These are phyloP conservation scores for Leccinum boreale DNA, from an alignment of 768 basidiomycete genomes.

Conservation along the genomic window DNA sequence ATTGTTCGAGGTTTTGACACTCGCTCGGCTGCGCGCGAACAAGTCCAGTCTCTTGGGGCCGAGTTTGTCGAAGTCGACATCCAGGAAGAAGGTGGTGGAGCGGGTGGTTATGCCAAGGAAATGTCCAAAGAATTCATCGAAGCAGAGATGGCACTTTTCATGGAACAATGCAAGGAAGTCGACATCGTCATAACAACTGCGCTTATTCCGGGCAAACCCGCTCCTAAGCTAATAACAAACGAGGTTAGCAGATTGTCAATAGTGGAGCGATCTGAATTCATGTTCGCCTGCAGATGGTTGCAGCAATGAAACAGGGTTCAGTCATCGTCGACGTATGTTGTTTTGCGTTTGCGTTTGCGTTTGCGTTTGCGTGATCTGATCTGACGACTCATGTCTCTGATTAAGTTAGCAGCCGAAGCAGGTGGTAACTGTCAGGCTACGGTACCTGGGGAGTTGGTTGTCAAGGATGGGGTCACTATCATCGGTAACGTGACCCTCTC, in stretches of 20 bases:
- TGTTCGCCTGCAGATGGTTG: constrained; percentile 53
- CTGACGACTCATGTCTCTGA: constrained; percentile 12
- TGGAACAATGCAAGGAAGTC: constrained; percentile 85
- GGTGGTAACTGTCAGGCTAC: constrained; percentile 90
- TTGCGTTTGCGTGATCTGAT: not conserved
- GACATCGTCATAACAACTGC: constrained; percentile 89
- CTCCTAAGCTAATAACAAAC: constrained; percentile 78
- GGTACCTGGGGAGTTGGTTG: constrained; percentile 65
- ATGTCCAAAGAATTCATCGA: constrained; percentile 90
- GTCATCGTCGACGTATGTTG: constrained; percentile 67
- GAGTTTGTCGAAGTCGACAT: constrained; percentile 84
- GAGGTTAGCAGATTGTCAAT: constrained; percentile 36
- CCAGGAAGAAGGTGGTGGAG: constrained; percentile 78
- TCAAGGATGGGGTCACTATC: constrained; percentile 75
- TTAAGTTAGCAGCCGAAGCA: constrained; percentile 66
- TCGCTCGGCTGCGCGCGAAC: constrained; percentile 79
- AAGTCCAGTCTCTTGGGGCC: constrained; percentile 86
- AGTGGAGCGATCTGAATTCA: constrained; percentile 5
- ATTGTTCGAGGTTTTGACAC: constrained; percentile 90
- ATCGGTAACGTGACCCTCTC: constrained; percentile 50
- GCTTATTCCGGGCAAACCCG: constrained; percentile 82
- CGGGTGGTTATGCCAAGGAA: constrained; percentile 84
- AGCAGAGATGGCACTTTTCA: constrained; percentile 85
- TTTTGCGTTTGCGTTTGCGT: not conserved
- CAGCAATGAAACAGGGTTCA: constrained; percentile 90